Conservation (phyloP, 345 rosid species). For the Camelina neglecta region DNA sequence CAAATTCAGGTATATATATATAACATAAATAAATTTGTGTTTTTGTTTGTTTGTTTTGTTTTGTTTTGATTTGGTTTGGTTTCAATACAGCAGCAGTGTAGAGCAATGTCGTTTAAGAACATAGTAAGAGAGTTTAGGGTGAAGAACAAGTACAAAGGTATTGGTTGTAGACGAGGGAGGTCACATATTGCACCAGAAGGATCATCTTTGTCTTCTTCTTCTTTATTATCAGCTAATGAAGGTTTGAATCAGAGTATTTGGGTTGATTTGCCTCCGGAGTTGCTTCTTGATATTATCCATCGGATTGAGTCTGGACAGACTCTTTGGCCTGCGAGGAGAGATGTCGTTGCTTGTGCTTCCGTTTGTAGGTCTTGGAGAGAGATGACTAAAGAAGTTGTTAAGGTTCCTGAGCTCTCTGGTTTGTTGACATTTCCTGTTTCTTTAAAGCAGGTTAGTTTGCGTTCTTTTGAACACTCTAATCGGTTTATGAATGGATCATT, state of each 20-base stretch:
- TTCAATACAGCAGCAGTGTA: neutral
- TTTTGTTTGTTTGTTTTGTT: neutral
- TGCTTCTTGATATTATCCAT: slow-evolving; percentile 70
- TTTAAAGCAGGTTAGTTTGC: slow-evolving; percentile 69
- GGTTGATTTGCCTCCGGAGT: slow-evolving; percentile 89
- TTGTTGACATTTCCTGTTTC: slow-evolving; percentile 84
- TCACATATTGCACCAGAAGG: slow-evolving; percentile 77
- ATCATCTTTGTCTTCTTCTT: slow-evolving; percentile 28
- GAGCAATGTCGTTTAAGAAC: slow-evolving; percentile 58
- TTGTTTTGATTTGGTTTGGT: neutral
- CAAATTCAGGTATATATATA: slow-evolving; percentile 4
- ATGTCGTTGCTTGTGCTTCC: slow-evolving; percentile 82
- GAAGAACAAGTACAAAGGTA: slow-evolving; percentile 25
- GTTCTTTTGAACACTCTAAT: neutral
- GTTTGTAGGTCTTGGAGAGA: slow-evolving; percentile 90
- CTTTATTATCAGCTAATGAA: slow-evolving; percentile 4
- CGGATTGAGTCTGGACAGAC: slow-evolving; percentile 61
- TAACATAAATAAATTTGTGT: neutral
- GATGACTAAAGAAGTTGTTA: slow-evolving; percentile 64
- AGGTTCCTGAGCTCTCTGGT: slow-evolving; percentile 71
- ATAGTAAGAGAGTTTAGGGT: slow-evolving; percentile 63
- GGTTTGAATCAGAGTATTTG: slow-evolving; percentile 55
- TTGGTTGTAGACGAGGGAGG: slow-evolving; percentile 55
- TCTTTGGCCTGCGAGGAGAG: slow-evolving; percentile 82
- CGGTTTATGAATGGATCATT: neutral